Conservation (phyloP, 2,329 filamentous ascomycete species). For the Magnaporthiopsis incrustans region DNA sequence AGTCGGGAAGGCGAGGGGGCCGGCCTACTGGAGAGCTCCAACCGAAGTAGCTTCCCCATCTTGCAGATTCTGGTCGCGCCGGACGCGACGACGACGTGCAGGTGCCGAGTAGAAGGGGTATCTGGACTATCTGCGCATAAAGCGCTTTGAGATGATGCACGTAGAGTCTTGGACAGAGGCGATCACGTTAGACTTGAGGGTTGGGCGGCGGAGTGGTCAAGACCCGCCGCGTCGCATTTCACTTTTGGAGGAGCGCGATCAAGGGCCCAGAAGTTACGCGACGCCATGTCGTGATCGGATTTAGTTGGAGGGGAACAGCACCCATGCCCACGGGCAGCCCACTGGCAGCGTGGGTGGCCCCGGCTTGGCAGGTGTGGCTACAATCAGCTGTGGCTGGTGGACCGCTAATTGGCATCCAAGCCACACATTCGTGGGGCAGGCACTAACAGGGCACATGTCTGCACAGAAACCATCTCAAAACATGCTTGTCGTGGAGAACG, state of each 20-base stretch:
- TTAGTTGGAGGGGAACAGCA: slow-evolving; percentile 4
- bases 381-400: background rate
- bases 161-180: background rate
- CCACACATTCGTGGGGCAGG: too few species aligned
- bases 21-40: slow-evolving; percentile 82
- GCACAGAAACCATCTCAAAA: too few species aligned
- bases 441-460: too few species aligned
- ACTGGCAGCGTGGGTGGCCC: too few species aligned
- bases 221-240: background rate
- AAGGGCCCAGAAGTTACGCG: slow-evolving; percentile 5
- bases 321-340: background rate
- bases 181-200: background rate
- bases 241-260: slow-evolving; percentile 1
- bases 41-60: slow-evolving; percentile 93
- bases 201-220: background rate
- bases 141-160: background rate
- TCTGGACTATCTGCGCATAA: background rate
- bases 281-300: slow-evolving; percentile 1
- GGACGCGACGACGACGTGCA: slow-evolving; percentile 1
- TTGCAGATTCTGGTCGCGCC: slow-evolving; percentile 8
- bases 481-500: background rate
- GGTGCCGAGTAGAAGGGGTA: background rate
- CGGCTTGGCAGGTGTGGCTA: background rate
- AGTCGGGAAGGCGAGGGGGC: slow-evolving; percentile 13
- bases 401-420: too few species aligned